Evolutionary conservation across 129 eudicot genomes (phyloP).

Genomic region (Heracleum sosnowskyi): DNA sequence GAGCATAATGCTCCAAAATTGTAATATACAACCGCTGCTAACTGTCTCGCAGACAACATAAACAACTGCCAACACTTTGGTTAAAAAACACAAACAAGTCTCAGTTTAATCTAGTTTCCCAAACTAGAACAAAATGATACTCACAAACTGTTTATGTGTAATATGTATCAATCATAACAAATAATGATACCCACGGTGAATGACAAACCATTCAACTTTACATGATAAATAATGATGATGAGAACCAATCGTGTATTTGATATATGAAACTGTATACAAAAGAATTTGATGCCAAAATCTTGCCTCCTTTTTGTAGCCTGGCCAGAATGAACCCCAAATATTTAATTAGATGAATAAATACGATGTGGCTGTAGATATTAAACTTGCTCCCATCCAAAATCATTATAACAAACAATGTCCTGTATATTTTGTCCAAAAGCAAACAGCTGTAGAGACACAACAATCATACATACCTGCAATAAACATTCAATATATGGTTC

Average conservation of each 20-base stretch:
- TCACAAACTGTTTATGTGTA: background rate
- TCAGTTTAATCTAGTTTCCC: background rate
- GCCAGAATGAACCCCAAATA: slow-evolving; percentile 3
- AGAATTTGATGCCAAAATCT: background rate
- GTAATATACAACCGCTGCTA: background rate
- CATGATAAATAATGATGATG: background rate
- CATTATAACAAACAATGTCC: background rate
- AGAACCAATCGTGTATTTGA: background rate
- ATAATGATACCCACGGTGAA: background rate
- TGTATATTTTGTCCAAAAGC: slow-evolving; percentile 8
- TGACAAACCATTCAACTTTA: slow-evolving; percentile 6
- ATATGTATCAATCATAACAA: background rate
- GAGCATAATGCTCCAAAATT: background rate
- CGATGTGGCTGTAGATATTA: background rate
- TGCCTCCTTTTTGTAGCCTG: background rate
- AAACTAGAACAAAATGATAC: background rate
- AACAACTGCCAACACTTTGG: background rate
- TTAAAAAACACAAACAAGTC: background rate
- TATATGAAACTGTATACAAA: background rate
- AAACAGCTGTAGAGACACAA: background rate
- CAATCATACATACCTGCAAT: slow-evolving; percentile 19
- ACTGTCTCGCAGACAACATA: background rate
- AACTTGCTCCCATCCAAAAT: slow-evolving; percentile 7
- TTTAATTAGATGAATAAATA: background rate
- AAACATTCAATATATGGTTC: background rate